Evolutionary conservation across 1,284 basidiomycete species (phyloP), one percentile per base, ranked within the genome.

Genomic region (Apiotrichum brassicae): DNA sequence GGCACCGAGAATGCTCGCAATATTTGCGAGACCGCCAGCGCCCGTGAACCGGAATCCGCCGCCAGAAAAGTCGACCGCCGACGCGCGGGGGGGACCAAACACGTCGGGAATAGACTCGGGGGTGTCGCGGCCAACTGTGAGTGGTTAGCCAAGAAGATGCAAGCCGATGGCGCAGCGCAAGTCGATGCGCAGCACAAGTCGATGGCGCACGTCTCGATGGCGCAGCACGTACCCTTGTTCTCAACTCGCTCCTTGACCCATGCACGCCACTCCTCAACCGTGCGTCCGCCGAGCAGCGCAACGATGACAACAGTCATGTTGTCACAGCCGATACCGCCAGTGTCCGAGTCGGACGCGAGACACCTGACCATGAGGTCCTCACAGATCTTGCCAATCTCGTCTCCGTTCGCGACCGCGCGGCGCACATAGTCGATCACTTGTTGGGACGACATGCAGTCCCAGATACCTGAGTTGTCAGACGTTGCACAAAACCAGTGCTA

Each of bases 241-340:
- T 92, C 80, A 36, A 94, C 87, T 37, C 93, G 82, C 45, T 91
- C 81, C 56, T 81, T 83, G 59, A 99, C 75, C 95, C 93, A 98
- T 22, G 79, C 73, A 66, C 87, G 88, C 95, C 95, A 99, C 67
- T 95, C 84, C 57, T 90, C 85, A 68, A 85, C 83, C 14, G 90
- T 90, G 53, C 84, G 83, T 26, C 89, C 93, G 57, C 87, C 80
- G 26, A 95, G 79, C 43, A 98, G 71, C 4, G 90, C 95, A 42
- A 98, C 82, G 51, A 98, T 81, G 59, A 97, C 81, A 48, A 95
- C 79, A 0, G 95, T 98, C 95, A 99, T 99, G 77, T 99, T 98
- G 76, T 99, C 95, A 69, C 93, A 97, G 20, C 95, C 95, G 55
- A 97, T 88, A 16, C 95, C 94, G 38, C 89, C 90, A 35, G 87